Evolutionary conservation across 345 rosid species (phyloP).

Genomic region (Eucalyptus decipiens): DNA sequence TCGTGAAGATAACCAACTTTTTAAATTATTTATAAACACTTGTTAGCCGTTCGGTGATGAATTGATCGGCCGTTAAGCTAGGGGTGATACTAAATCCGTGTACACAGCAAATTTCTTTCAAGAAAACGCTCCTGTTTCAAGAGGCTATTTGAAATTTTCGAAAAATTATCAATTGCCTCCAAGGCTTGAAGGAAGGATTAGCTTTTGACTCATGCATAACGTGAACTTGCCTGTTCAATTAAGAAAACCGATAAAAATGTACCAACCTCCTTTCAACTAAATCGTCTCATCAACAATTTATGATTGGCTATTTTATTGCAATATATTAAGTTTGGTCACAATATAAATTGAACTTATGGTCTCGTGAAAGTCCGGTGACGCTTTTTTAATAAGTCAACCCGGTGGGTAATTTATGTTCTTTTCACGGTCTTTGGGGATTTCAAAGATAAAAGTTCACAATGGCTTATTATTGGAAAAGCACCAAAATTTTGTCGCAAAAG

Average conservation of each 20-base stretch:
- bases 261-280: background rate
- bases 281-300: background rate
- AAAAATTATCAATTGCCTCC: background rate
- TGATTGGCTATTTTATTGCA: no score
- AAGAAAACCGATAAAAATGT: background rate
- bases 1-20: no score
- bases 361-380: background rate
- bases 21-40: background rate
- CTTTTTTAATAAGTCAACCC: background rate
- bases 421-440: background rate
- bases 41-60: background rate
- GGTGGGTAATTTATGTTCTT: background rate
- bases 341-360: background rate
- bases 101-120: background rate
- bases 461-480: background rate
- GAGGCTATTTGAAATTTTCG: background rate
- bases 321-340: background rate
- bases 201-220: background rate
- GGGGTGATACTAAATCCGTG: background rate
- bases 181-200: background rate
- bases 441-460: background rate
- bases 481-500: accelerated
- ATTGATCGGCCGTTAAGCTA: background rate
- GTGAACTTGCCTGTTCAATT: background rate
- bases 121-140: background rate